Conservation (phyloP, 2,329 filamentous ascomycete species). For the Paecilomyces fulvus region DNA sequence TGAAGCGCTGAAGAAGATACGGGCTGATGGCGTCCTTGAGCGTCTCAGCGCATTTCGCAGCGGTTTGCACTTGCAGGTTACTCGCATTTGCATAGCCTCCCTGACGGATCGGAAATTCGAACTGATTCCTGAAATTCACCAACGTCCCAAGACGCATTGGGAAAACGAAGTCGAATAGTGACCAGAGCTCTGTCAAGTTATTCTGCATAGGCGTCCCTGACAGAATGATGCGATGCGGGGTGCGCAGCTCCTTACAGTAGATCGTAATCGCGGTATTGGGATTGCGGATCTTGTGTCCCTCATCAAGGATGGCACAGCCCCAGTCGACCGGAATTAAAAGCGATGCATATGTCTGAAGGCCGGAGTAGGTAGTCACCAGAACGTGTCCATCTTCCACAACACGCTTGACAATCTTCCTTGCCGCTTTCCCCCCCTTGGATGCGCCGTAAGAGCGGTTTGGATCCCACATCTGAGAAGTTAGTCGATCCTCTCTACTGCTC, state of each 20-base stretch:
- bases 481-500: constrained; percentile 52
- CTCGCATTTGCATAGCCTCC: constrained; percentile 94
- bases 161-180: constrained; percentile 93
- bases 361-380: constrained; percentile 89
- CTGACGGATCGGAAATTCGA: constrained; percentile 86
- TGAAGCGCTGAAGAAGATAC: constrained; percentile 85
- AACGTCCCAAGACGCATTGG: constrained; percentile 91
- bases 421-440: constrained; percentile 55
- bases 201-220: constrained; percentile 98
- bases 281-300: constrained; percentile 97
- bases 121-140: constrained; percentile 81
- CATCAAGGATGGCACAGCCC: constrained; percentile 90
- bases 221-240: constrained; percentile 81
- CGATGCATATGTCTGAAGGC: constrained; percentile 84
- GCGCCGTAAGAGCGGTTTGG: constrained; percentile 28
- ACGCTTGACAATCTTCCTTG: constrained; percentile 70
- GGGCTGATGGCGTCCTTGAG: constrained; percentile 89
- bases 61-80: constrained; percentile 88
- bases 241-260: constrained; percentile 87
- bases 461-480: constrained; percentile 51
- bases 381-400: constrained; percentile 83
- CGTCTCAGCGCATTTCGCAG: constrained; percentile 86
- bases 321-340: constrained; percentile 75
- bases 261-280: constrained; percentile 92
- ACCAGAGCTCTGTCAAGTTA: constrained; percentile 91